These are phyloP conservation scores for Dactylellina cionopaga DNA, from an alignment of 2,329 filamentous ascomycete species.

Conservation along the genomic window DNA sequence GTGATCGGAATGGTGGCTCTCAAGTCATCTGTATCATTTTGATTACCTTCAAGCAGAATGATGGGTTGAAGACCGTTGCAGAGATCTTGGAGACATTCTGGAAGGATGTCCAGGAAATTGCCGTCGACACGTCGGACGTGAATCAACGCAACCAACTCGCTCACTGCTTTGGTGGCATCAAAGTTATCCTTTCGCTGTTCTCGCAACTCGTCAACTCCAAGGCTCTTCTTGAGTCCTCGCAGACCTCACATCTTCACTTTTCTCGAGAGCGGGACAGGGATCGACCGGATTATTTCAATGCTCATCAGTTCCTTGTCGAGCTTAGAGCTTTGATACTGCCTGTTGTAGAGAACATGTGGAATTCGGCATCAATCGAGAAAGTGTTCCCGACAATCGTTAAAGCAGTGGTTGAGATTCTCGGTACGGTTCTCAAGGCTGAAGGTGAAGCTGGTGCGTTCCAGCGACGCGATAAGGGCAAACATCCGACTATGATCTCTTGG, in stretches of 20 bases:
- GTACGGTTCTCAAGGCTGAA: slow-evolving; percentile 79
- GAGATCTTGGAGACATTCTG: slow-evolving; percentile 75
- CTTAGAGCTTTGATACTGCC: slow-evolving; percentile 82
- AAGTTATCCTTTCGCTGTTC: slow-evolving; percentile 86
- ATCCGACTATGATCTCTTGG: slow-evolving; percentile 55
- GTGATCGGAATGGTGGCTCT: slow-evolving; percentile 62
- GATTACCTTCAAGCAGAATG: slow-evolving; percentile 83
- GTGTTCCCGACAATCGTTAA: slow-evolving; percentile 79
- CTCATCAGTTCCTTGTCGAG: slow-evolving; percentile 84
- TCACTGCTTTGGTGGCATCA: slow-evolving; percentile 72
- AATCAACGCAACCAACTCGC: slow-evolving; percentile 61
- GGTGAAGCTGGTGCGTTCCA: slow-evolving; percentile 74
- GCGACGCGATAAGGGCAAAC: slow-evolving; percentile 59
- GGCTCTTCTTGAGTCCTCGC: slow-evolving; percentile 78
- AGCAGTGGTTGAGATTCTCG: slow-evolving; percentile 83
- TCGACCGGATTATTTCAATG: slow-evolving; percentile 70
- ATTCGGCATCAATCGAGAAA: slow-evolving; percentile 83
- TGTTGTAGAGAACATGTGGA: slow-evolving; percentile 81
- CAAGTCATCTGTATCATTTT: slow-evolving; percentile 79
- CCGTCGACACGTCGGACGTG: slow-evolving; percentile 58
- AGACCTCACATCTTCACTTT: slow-evolving; percentile 66
- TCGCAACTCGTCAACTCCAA: slow-evolving; percentile 79
- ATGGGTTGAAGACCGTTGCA: slow-evolving; percentile 79
- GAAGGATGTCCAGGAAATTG: slow-evolving; percentile 63
- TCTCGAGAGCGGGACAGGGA: slow-evolving; percentile 65